Conservation (phyloP, 2,329 filamentous ascomycete species). For the Hymenoscyphus fraxineus region DNA sequence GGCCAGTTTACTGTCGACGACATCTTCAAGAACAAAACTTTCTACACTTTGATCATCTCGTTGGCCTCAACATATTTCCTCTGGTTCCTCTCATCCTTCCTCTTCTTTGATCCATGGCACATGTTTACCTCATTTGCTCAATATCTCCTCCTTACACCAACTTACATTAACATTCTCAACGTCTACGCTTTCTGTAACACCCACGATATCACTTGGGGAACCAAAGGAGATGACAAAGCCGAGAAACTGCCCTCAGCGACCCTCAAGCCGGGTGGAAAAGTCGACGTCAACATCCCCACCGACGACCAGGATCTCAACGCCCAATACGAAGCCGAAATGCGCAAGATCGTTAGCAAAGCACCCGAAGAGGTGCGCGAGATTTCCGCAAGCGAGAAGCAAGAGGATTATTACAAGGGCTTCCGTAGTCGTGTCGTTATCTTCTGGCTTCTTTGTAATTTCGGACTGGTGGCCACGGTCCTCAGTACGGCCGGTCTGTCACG, state of each 20-base stretch:
- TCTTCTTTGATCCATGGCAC: slow-evolving; percentile 99
- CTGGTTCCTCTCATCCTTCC: slow-evolving; percentile 83
- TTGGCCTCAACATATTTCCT: slow-evolving; percentile 88
- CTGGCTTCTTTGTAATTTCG: slow-evolving; percentile 97
- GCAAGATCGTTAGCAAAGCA: slow-evolving; percentile 69
- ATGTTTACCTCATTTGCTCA: slow-evolving; percentile 96
- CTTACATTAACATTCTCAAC: slow-evolving; percentile 97
- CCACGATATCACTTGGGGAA: slow-evolving; percentile 96
- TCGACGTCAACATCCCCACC: slow-evolving; percentile 78
- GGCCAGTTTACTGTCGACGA: slow-evolving; percentile 63
- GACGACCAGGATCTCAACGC: slow-evolving; percentile 94
- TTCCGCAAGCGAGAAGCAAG: slow-evolving; percentile 69
- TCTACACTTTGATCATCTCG: slow-evolving; percentile 91
- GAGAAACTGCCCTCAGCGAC: slow-evolving; percentile 86
- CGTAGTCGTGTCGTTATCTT: slow-evolving; percentile 84
- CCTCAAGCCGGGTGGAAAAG: slow-evolving; percentile 91
- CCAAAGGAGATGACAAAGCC: slow-evolving; percentile 94
- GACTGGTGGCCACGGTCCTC: slow-evolving; percentile 78
- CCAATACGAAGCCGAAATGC: slow-evolving; percentile 84
- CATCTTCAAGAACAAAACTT: slow-evolving; percentile 82
- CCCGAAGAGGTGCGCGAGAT: slow-evolving; percentile 65
- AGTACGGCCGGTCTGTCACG: slow-evolving; percentile 78
- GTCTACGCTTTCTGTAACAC: slow-evolving; percentile 99
- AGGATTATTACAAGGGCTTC: slow-evolving; percentile 98
- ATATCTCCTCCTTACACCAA: slow-evolving; percentile 91